Evolutionary conservation across 495 filamentous ascomycete species (phyloP).

Genomic region (Trichodelitschia bisporula): DNA sequence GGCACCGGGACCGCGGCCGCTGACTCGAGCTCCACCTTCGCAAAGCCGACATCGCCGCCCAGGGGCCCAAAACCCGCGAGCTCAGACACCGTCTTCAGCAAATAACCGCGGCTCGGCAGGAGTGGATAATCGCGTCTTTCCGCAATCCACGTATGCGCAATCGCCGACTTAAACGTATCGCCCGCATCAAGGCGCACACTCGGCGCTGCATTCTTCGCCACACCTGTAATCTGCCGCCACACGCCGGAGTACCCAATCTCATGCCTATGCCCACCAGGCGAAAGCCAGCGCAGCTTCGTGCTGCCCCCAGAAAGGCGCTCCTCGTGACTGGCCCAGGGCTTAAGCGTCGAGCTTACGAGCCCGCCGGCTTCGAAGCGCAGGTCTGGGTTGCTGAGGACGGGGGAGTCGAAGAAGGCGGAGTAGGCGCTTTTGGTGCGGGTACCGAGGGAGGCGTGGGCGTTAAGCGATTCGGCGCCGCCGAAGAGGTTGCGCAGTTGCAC

Average conservation of each 20-base stretch:
- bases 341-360: conserved; percentile 56
- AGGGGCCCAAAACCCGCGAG: conserved; percentile 69
- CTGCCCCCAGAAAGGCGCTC: conserved; percentile 65
- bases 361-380: conserved; percentile 49
- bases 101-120: conserved; percentile 58
- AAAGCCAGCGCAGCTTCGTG: conserved; percentile 48
- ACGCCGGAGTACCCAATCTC: conserved; percentile 53
- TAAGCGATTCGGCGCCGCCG: conserved; percentile 78
- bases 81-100: conserved; percentile 51
- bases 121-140: conserved; percentile 62
- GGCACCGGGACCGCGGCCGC: conserved; percentile 48
- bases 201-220: conserved; percentile 47
- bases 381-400: conserved; percentile 60
- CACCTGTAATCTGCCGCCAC: conserved; percentile 72
- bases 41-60: conserved; percentile 74
- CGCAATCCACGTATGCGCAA: conserved; percentile 56
- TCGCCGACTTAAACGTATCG: conserved; percentile 67
- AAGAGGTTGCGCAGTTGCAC: conserved; percentile 73
- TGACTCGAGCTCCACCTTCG: conserved; percentile 63
- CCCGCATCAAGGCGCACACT: conserved; percentile 67
- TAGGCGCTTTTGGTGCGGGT: conserved; percentile 79
- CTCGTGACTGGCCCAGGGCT: conserved; percentile 80
- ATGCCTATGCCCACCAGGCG: conserved; percentile 32
- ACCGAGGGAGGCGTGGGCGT: conserved; percentile 60
- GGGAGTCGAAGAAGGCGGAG: conserved; percentile 56